Percentiles rank a stretch among this genome's conserved stretches.
These are phyloP conservation scores for Amanita fuliginea DNA, from an alignment of 768 basidiomycete species.

Conservation along the genomic window DNA sequence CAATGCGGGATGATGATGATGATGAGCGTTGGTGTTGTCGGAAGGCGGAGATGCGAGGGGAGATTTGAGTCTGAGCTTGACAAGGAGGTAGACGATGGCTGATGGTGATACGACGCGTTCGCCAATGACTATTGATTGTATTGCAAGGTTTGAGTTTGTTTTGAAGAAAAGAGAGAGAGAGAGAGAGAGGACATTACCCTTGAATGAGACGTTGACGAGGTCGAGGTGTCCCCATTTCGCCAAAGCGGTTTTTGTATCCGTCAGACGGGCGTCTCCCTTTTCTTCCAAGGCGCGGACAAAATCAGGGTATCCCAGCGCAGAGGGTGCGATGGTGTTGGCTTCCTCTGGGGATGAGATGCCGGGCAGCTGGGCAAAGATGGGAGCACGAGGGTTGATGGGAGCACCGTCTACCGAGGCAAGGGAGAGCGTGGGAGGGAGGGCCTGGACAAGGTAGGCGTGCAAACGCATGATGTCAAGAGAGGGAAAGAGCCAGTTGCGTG, in stretches of 20 bases:
- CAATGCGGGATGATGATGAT: conserved; percentile 31
- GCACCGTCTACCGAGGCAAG: neutral
- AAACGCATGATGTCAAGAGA: conserved; percentile 73
- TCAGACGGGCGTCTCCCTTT: conserved; percentile 35
- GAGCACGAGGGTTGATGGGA: conserved; percentile 2
- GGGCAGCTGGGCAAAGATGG: conserved; percentile 65
- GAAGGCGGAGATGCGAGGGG: conserved; percentile 22
- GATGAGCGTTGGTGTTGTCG: conserved; percentile 13
- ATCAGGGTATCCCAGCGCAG: conserved; percentile 31
- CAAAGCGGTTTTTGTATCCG: conserved; percentile 53
- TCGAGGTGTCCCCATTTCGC: conserved; percentile 68
- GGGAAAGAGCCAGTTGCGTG: conserved; percentile 84
- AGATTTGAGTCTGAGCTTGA: conserved; percentile 69
- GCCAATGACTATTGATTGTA: conserved; percentile 59
- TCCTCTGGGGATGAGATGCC: conserved; percentile 44
- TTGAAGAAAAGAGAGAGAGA: neutral
- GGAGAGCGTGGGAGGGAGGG: conserved; percentile 38
- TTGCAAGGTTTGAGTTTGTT: neutral
- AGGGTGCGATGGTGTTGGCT: conserved; percentile 21
- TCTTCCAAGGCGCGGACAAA: conserved; percentile 39
- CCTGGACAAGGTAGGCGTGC: conserved; percentile 78
- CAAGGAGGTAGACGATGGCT: conserved; percentile 75
- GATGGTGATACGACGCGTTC: conserved; percentile 83
- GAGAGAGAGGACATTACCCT: conserved; percentile 40
- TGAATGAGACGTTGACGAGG: conserved; percentile 74